These are phyloP conservation scores for Pontederia paniculata DNA, from an alignment of 176 grass and related monocot species.

Conservation along the genomic window DNA sequence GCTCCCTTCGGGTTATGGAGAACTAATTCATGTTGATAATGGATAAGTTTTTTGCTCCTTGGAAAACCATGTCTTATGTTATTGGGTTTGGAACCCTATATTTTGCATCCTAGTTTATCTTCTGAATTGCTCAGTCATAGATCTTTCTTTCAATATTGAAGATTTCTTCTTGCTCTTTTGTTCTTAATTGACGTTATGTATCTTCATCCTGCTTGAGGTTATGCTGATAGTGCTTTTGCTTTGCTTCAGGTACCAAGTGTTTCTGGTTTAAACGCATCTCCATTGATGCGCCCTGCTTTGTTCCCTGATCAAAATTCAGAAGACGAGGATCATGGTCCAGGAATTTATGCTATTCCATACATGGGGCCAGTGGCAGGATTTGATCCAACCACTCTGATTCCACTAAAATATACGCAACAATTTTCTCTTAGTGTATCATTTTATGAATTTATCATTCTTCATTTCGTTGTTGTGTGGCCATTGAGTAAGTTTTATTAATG, in stretches of 20 bases:
- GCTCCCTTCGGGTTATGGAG: too few relatives aligned
- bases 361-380: constrained; percentile 31
- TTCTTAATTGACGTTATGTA: background rate
- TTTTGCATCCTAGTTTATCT: too few relatives aligned
- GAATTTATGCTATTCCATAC: constrained; percentile 83
- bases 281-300: constrained; percentile 18
- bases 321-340: constrained; percentile 48
- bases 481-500: too few relatives aligned
- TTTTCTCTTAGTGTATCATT: too few relatives aligned
- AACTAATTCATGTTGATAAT: too few relatives aligned
- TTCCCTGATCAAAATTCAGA: constrained; percentile 33
- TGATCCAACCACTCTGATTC: constrained; percentile 42
- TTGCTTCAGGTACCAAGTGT: constrained; percentile 14
- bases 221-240: too few relatives aligned
- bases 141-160: too few relatives aligned
- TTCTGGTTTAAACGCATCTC: constrained; percentile 28
- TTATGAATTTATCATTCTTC: background rate
- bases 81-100: too few relatives aligned
- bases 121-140: too few relatives aligned
- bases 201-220: background rate
- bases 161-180: background rate
- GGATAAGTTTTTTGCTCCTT: too few relatives aligned
- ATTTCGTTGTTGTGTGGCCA: too few relatives aligned
- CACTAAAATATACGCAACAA: constrained; percentile 66
- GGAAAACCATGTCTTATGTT: too few relatives aligned